Evolutionary conservation across 495 filamentous ascomycete species (phyloP), one percentile per base, ranked within the genome.

Genomic region (Oleoguttula mirabilis): DNA sequence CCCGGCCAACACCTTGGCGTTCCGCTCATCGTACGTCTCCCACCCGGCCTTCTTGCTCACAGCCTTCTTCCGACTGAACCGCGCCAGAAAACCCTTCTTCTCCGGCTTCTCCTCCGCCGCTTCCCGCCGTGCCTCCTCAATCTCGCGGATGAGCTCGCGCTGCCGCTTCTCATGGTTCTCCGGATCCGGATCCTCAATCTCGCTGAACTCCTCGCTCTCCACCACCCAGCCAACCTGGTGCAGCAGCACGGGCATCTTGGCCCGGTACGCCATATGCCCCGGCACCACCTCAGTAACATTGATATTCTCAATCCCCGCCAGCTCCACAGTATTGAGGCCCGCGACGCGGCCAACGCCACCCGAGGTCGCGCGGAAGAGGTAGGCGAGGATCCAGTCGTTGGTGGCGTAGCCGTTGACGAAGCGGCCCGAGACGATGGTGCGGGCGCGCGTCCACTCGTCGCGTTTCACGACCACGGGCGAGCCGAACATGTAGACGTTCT

Each of bases 101-200:
- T 77, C 70, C 21, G 71, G 70, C 46, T 78, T 73, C 49, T 73
- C 72, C 56, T 93, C 85, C 6, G 90, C 8, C n/a, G n/a, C 69
- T 52, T 87, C 80, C 50, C 81, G 88, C 15, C 90, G 72, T 10
- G 88, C 92, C 56, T 93, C 87, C 50, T 99, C 90, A 25, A 99
- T 88, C 61, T 99, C 90, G 48, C 78, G 84, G 56, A 99, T 94
- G 35, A 99, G 70, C 59, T 99, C 88, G 25, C 82, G 71, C 62
- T 99, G 90, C 21, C 87, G 71, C 58, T 87, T 76, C 36, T 74
- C 67, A 57, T 96, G 87, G 45, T 90, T 85, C 3, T 96, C 92
- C 3, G 90, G 90, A 55, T 99, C 90, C 1, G 92, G 86, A 48
- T 98, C 92, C 52, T 96, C 88, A 38, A 99, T 96, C 60, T 99